Evolutionary conservation across 768 basidiomycete genomes (phyloP).

Genomic region (Lepiota brunneoincarnata): DNA sequence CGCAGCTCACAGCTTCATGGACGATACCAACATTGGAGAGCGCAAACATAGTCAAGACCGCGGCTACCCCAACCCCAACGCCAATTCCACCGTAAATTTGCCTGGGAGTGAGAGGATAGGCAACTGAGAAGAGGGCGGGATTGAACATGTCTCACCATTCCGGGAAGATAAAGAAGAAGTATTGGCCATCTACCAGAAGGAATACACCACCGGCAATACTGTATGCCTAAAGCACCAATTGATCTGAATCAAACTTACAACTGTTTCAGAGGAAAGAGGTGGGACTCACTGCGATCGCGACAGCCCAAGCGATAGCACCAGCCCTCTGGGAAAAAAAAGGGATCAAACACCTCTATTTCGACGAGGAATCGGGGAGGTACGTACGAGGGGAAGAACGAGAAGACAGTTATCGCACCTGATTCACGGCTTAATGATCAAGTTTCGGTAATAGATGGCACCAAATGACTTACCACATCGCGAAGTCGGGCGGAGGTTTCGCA

Average conservation of each 20-base stretch:
- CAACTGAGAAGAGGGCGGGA: not conserved
- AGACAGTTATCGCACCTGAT: constrained; percentile 79
- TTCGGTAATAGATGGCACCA: constrained; percentile 3
- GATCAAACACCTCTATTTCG: constrained; percentile 23
- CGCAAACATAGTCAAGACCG: constrained; percentile 54
- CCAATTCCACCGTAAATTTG: constrained; percentile 70
- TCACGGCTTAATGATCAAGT: constrained; percentile 8
- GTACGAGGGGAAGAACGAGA: constrained; percentile 68
- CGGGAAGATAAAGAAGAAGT: constrained; percentile 59
- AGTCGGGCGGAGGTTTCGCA: constrained; percentile 19
- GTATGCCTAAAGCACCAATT: constrained; percentile 44
- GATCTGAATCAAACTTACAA: constrained; percentile 12
- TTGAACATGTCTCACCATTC: constrained; percentile 48
- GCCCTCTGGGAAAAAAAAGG: constrained; percentile 45
- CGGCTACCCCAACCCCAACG: constrained; percentile 46
- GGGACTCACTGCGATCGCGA: constrained; percentile 54
- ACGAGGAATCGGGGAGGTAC: constrained; percentile 21
- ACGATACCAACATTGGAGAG: constrained; percentile 56
- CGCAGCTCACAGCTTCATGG: constrained; percentile 9
- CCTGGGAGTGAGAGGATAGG: constrained; percentile 33
- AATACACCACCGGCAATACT: constrained; percentile 65
- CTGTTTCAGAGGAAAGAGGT: constrained; percentile 7
- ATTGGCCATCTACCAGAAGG: constrained; percentile 59
- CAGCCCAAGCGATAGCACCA: constrained; percentile 71
- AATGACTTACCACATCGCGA: constrained; percentile 27